phyloP scores from a whole-genome alignment of 1,284 basidiomycete species.

The Xerocomus nothofagi region DNA sequence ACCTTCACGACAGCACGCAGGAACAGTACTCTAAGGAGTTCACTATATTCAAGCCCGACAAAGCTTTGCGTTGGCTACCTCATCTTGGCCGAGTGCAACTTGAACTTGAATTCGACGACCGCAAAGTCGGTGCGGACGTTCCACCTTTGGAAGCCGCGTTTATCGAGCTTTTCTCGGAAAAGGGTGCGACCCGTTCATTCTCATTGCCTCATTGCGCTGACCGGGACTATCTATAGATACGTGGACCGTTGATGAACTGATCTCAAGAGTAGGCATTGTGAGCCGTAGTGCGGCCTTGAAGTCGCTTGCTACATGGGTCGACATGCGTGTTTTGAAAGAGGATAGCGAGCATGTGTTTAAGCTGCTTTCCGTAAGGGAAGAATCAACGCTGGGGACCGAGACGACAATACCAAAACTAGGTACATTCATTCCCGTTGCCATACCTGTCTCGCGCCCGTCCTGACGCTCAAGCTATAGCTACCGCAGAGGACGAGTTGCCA shows the following conservation, averaged over 20 bases:
- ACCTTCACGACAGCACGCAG: constrained; percentile 55
- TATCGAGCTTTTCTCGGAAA: constrained; percentile 80
- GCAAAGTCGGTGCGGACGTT: constrained; percentile 73
- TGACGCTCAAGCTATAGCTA: constrained; percentile 20
- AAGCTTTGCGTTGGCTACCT: constrained; percentile 82
- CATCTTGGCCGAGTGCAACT: constrained; percentile 82
- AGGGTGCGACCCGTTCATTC: constrained; percentile 42
- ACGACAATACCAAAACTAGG: constrained; percentile 34
- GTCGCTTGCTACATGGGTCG: constrained; percentile 81
- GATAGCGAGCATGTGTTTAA: constrained; percentile 56
- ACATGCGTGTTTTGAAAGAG: constrained; percentile 77
- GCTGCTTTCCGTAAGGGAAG: constrained; percentile 64
- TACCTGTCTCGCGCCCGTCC: neutral
- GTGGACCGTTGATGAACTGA: constrained; percentile 70
- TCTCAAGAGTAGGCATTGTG: constrained; percentile 59
- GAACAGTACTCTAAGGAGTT: constrained; percentile 77
- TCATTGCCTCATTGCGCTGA: neutral
- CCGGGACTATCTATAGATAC: constrained; percentile 44
- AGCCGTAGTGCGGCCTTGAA: constrained; percentile 65
- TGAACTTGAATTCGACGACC: constrained; percentile 79
- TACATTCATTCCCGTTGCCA: constrained; percentile 20
- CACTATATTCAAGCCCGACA: constrained; percentile 83
- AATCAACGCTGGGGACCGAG: constrained; percentile 25
- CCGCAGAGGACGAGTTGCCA: constrained; percentile 46
- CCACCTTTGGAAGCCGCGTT: constrained; percentile 87